phyloP scores from a whole-genome alignment of 257 asterid genomes.

The Verbascum thapsus region DNA sequence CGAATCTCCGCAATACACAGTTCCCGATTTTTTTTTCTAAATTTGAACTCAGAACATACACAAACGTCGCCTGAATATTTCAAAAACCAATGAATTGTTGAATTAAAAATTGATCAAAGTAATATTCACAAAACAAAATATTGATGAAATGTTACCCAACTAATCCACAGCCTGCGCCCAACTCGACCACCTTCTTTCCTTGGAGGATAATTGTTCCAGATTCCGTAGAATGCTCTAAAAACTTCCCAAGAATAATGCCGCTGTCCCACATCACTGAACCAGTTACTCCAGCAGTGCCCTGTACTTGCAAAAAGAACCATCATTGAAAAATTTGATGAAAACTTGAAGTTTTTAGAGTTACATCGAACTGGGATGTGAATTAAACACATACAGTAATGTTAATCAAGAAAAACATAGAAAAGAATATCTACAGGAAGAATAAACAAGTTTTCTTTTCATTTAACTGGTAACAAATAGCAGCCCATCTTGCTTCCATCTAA shows the following conservation, averaged over 20 bases:
- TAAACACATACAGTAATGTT: not conserved
- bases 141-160: conserved; percentile 62
- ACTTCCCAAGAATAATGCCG: conserved; percentile 85
- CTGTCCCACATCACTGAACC: conserved; percentile 99
- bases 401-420: no score
- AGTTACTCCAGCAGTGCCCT: conserved; percentile 93
- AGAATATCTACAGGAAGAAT: no score
- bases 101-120: conserved; percentile 4
- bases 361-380: not conserved
- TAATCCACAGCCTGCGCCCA: conserved; percentile 97
- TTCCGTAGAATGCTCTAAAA: conserved; percentile 83
- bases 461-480: no score
- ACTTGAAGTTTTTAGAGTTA: not conserved
- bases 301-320: conserved; percentile 26
- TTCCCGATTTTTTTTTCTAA: no score
- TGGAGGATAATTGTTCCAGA: conserved; percentile 56
- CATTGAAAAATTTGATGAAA: not conserved
- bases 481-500: no score
- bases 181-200: conserved; percentile 77
- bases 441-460: no score
- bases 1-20: no score
- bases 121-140: conserved; percentile 8
- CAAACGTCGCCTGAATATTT: no score
- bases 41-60: no score
- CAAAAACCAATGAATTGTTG: not conserved